Evolutionary conservation across 805 yeast species (phyloP), one percentile per base, ranked within the genome.

Genomic region (Ogataea minuta): DNA sequence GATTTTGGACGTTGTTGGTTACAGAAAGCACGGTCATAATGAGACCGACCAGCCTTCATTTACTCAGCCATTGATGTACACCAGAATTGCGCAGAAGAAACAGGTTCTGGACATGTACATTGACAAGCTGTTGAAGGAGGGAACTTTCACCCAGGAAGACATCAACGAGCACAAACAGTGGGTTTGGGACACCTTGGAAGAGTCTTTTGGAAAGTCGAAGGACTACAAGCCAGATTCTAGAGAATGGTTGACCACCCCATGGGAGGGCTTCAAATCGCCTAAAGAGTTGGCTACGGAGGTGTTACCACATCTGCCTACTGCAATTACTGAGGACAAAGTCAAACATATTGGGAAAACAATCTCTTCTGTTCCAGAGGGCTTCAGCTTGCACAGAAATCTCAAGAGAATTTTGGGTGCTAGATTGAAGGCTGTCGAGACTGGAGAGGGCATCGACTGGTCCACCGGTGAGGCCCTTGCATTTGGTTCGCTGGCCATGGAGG

Each of bases 1-100:
- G 43, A 87, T 93, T 57, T 80, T 93, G 59, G 99, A 93, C 68
- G 82, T 93, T 60, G 96, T 93, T 60, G 96, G 99, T 66, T 93
- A 93, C 85, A 82, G 99, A 72, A 91, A 90, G 68, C 79, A 93
- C 65, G 99, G 99, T 64, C 99, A 93, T 76, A 93, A 93, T 67
- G 99, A 93, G 76, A 93, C 98, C 50, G 99, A 93, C 71, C 99
- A 93, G 74, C 99, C 99, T 44, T 74, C 95, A 24, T 93, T 93
- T 78, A 93, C 99, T 31, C 99, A 93, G 71, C 99, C 99, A 36
- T 71, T 89, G 59, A 93, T 93, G 99, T 93, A 93, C 76, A 71
- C 86, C 65, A 78, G 77, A 71, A 86, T 93, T 62, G 89, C 91
- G 40, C 75, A 85, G 65, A 91, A 90, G 83, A 77, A 81, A 64